phyloP scores from a whole-genome alignment of 2,329 filamentous ascomycete genomes.

The Mycocentrospora acerina region DNA sequence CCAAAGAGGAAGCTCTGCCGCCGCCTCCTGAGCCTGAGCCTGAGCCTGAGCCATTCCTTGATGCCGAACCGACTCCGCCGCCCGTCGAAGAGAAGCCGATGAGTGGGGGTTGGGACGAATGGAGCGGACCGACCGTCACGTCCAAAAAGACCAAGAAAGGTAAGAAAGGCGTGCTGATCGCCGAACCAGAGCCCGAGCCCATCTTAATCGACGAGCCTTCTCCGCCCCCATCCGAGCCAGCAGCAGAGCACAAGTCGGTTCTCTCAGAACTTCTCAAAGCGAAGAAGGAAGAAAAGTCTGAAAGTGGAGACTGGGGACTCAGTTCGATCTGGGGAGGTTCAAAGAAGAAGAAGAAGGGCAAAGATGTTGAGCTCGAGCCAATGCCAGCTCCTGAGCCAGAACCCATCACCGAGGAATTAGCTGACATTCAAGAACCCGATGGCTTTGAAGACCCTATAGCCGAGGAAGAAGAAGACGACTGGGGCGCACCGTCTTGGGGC shows the following conservation, averaged over 20 bases:
- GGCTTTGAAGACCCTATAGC: conserved; percentile 53
- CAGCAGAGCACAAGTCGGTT: conserved; percentile 18
- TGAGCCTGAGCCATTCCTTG: conserved; percentile 32
- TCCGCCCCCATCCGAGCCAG: conserved; percentile 13
- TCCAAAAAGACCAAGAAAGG: conserved; percentile 30
- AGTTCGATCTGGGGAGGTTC: conserved; percentile 42
- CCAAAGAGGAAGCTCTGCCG: conserved; percentile 24
- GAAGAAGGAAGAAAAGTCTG: conserved; percentile 33
- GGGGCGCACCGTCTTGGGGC: conserved; percentile 58
- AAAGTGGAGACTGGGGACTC: conserved; percentile 38
- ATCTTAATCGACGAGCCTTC: conserved; percentile 20
- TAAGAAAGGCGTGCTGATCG: conserved; percentile 40
- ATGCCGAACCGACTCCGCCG: conserved; percentile 21
- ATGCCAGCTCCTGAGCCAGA: conserved; percentile 27
- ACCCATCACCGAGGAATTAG: conserved; percentile 24
- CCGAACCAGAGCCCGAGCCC: conserved; percentile 31
- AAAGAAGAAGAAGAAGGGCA: conserved; percentile 52
- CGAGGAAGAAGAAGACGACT: conserved; percentile 54
- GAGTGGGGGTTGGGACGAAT: conserved; percentile 23
- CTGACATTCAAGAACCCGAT: conserved; percentile 47
- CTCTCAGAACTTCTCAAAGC: background rate
- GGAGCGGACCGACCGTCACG: too few relatives aligned
- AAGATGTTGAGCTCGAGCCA: conserved; percentile 39
- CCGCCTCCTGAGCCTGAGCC: conserved; percentile 37
- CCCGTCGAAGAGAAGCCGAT: conserved; percentile 34